Base-by-base conservation (phyloP, 208 protist genomes). In the Trypanosoma mega region DNA sequence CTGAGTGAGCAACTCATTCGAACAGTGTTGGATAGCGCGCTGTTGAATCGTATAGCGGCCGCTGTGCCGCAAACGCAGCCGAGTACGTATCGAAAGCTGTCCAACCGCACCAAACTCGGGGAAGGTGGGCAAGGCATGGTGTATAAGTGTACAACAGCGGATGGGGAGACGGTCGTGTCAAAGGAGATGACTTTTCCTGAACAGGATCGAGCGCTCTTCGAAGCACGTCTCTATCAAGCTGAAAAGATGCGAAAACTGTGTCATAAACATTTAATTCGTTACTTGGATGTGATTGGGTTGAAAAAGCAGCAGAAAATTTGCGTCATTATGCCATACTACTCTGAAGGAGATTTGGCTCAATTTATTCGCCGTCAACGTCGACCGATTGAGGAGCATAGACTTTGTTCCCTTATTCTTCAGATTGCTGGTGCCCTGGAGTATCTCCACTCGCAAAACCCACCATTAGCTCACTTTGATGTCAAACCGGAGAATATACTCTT, bases 401-500 rank as follows among this genome's bases (percentile, higher is more conserved):
- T 92, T 45, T 89, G 80, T 53, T 91, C 80, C 27, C 68, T 96
- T 7, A 77, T 86, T 37, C 74, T 92, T 30, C 90, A 96, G 49
- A 85, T 96, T 49, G 74, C 79, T 37, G 57, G 55, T 7, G 87
- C 86, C 2, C 68, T 97, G 16, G 54, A 80, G 26, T 95, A 95
- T 63, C 69, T 97, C 57, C 87, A 95, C 65, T 72, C 62, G 21
- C 82, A 84, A 44, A 63, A 63, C 18, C 90, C 90, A 23, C 86
- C 90, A 26, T 59, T 97, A 18, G 78, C 89, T 51, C 91, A 97
- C 43, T 72, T 82, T 12, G 91, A 97, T 61, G 80, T 97, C 30
- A 97, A 97, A 60, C 91, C 86, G 0, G 87, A 93, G 41, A 97
- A 97, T 65, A 79, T 97, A 27, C 54, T 97, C 14, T 37, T 96